Base-by-base conservation (phyloP, 805 yeast genomes). In the Lachancea sp. region DNA sequence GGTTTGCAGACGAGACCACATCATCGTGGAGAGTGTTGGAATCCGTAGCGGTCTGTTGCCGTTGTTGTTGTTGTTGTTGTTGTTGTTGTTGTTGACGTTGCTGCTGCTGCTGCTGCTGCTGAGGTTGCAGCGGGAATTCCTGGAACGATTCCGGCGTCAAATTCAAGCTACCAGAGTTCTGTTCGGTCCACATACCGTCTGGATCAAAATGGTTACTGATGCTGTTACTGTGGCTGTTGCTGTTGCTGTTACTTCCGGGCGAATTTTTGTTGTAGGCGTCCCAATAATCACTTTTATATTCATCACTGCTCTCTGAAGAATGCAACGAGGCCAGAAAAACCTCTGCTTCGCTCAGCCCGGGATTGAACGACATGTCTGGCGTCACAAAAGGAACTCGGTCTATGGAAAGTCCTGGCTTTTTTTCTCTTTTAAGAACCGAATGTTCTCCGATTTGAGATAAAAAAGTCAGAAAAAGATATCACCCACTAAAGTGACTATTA, bases 111-210 rank as follows among this genome's bases (percentile, higher is more conserved):
- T 42, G 49, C 22, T 9, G 22, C 16, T n/a, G 42, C 17, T 25
- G 26, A 22, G n/a, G 31, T 18, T 25, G 30, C 31, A 22, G 17
- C 25, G 38, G 40, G 8, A 26, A 25, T 34, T 54, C 51, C 19
- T 52, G 50, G 16, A 47, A 50, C 9, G 54, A 50, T 34, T 52
- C 55, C 13, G 55, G 53, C 2, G 55, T 50, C 34, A 53, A 41
- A 22, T 48, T 46, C 43, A 43, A 36, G 5, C 18, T 31, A 5
- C 31, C 37, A 3, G 25, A 17, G 17, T 2, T 17, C 13, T 20
- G 20, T 12, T 27, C 41, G 37, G 15, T 25, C 39, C 39, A 36
- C 9, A 35, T 22, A 19, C 18, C 16, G 34, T 11, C 33, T 16
- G 37, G 32, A 12, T n/a, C n/a, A n/a, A n/a, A n/a, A n/a, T 33